Base-by-base conservation (phyloP, 805 yeast genomes). In the Metschnikowia bowlesiae region DNA sequence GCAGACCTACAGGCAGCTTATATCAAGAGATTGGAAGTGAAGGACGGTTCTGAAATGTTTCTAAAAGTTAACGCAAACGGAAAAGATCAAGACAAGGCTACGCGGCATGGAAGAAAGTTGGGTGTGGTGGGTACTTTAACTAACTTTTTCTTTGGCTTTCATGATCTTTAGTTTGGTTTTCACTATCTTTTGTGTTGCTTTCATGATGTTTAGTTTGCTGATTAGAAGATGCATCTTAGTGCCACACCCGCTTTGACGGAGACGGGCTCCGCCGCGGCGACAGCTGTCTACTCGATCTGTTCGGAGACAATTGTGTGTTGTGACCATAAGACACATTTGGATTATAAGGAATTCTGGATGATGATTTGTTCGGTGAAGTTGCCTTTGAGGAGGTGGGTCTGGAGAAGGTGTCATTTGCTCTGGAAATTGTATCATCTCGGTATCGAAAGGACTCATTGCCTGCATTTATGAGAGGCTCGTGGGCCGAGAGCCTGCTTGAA, bases 91-190 rank as follows among this genome's bases (percentile, higher is more conserved):
- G 42, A 53, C 37, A 59, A 60, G 32, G 61, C 56, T 16, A 56
- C 58, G 29, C 61, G 62, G 47, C 58, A 55, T 42, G 58, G 59
- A 28, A 66, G 66, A 46, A 70, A 71, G 45, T 55, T 71, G 50
- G 71, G 74, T 4, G 46, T 69, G 13, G 41, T 66, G 51, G 74
- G 69, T 18, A 60, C 68, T 6, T 50, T 69, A 13, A 58, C 70
- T 42, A 70, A 65, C 55, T 70, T 59, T 51, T 58, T 74, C 34
- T 74, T 74, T 61, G 78, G 78, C 2, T 72, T 73, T 56, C 71
- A 73, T 56, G 78, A 73, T 50, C 66, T 74, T 54, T 74, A 64
- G 52, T 34, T 33, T 22, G 22, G 22, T 22, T 22, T 22, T 3
- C 22, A 22, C 22, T 1, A 65, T 54, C 69, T 59, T 51, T 58